phyloP scores from a whole-genome alignment of 1,139 yeast genomes.

The Kodamaea suecica region DNA sequence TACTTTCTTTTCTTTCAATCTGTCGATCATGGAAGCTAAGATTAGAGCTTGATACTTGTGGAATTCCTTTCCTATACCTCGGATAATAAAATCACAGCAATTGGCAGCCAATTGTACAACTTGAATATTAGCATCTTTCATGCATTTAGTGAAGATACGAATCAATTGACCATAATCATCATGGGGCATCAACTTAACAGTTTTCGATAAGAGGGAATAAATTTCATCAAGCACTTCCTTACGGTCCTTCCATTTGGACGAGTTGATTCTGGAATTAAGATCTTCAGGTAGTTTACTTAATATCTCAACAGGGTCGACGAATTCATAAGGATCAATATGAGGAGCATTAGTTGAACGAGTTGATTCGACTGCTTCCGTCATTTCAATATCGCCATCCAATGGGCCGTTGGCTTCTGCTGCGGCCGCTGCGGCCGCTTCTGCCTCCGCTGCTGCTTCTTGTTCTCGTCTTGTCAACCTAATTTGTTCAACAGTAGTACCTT shows the following conservation, averaged over 20 bases:
- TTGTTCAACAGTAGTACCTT: conserved; percentile 48
- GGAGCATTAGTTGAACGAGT: neutral
- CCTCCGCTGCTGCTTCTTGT: conserved; percentile 20
- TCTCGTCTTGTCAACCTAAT: conserved; percentile 56
- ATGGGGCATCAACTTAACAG: conserved; percentile 31
- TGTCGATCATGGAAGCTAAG: conserved; percentile 65
- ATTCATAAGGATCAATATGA: conserved; percentile 32
- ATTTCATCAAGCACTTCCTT: conserved; percentile 81
- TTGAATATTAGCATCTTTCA: conserved; percentile 88
- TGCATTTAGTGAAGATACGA: conserved; percentile 61
- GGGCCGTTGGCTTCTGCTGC: conserved; percentile 15
- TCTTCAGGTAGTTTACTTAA: conserved; percentile 63
- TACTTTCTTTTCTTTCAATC: conserved; percentile 86
- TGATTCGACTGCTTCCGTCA: conserved; percentile 30
- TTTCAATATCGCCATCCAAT: conserved; percentile 37
- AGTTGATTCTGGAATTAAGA: conserved; percentile 51
- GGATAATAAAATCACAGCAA: conserved; percentile 59
- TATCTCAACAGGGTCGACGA: conserved; percentile 53
- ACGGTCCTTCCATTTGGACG: conserved; percentile 88
- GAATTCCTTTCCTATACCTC: conserved; percentile 60
- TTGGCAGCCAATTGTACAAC: conserved; percentile 82
- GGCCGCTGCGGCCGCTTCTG: conserved; percentile 16
- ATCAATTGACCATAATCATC: conserved; percentile 64
- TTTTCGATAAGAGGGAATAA: conserved; percentile 49
- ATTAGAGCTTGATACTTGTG: conserved; percentile 53